Percentiles rank a stretch among this genome's conserved stretches.
Evolutionary conservation across 345 rosid species (phyloP).

Genomic region (Stellera chamaejasme): DNA sequence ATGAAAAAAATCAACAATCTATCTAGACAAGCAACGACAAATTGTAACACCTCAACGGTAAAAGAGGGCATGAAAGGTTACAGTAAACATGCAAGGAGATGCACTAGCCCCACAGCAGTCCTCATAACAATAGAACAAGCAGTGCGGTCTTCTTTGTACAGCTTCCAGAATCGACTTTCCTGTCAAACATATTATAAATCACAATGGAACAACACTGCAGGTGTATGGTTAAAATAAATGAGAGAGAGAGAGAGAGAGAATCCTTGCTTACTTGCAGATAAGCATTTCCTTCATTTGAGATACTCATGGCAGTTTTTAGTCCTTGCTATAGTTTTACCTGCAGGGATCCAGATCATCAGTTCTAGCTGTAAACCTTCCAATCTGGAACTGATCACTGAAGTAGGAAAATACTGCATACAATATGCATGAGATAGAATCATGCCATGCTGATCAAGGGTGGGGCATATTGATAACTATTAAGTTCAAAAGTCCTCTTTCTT

Average conservation of each 20-base stretch:
- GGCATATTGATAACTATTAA: too few species aligned
- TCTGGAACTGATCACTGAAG: too few species aligned
- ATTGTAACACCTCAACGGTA: slow-evolving; percentile 57
- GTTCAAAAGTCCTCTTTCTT: too few species aligned
- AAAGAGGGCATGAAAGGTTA: slow-evolving; percentile 99
- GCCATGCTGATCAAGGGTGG: too few species aligned
- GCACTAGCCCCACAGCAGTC: slow-evolving; percentile 76
- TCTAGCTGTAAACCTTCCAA: too few species aligned
- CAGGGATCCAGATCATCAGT: background rate
- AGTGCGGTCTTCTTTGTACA: slow-evolving; percentile 64
- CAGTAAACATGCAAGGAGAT: slow-evolving; percentile 70
- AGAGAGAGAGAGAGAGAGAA: background rate
- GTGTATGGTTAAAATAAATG: background rate
- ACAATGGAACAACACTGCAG: background rate
- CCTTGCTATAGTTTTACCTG: slow-evolving; percentile 97
- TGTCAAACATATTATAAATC: slow-evolving; percentile 14
- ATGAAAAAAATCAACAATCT: slow-evolving; percentile 1
- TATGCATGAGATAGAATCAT: too few species aligned
- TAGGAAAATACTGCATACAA: too few species aligned
- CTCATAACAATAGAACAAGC: slow-evolving; percentile 77
- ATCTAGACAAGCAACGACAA: too few species aligned
- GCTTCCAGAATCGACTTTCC: slow-evolving; percentile 88
- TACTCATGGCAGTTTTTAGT: slow-evolving; percentile 71
- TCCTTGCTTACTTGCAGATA: slow-evolving; percentile 63
- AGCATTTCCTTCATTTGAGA: slow-evolving; percentile 82